Percentiles rank a stretch among this genome's conserved stretches.
Evolutionary conservation across 805 yeast species (phyloP).

Genomic region (Wickerhamiella cacticola): DNA sequence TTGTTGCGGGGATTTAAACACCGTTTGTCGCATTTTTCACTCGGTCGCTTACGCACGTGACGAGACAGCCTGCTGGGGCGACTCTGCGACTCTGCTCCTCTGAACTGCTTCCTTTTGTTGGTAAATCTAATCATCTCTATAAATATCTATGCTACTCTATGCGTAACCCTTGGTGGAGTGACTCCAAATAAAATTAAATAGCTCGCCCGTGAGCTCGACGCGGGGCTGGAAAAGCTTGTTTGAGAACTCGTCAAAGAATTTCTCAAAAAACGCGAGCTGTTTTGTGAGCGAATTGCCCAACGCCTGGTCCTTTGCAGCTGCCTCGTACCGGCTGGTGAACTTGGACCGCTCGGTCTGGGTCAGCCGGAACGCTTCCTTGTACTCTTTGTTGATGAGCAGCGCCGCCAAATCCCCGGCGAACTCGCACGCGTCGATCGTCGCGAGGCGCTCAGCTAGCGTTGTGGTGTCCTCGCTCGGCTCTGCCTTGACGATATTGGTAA

Average conservation of each 20-base stretch:
- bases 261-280: neutral
- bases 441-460: neutral
- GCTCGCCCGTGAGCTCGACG: neutral
- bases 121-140: too few species aligned
- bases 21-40: constrained; percentile 16
- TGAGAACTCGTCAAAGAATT: constrained; percentile 8
- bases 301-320: neutral
- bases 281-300: neutral
- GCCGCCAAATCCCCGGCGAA: neutral
- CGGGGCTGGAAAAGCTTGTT: constrained; percentile 8
- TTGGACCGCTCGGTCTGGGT: neutral
- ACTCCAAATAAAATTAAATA: neutral
- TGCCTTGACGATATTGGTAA: neutral
- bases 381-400: neutral
- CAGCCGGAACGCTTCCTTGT: neutral
- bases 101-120: too few species aligned
- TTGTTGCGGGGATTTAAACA: constrained; percentile 17
- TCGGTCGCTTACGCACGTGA: too few species aligned
- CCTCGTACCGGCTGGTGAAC: neutral
- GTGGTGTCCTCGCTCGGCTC: neutral
- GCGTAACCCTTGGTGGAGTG: neutral
- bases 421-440: neutral
- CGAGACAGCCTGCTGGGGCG: too few species aligned
- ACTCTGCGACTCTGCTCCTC: too few species aligned
- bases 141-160: neutral